Evolutionary conservation across 495 filamentous ascomycete genomes (phyloP), one percentile per base, ranked within the genome.

Genomic region (Penicillium nucicola): DNA sequence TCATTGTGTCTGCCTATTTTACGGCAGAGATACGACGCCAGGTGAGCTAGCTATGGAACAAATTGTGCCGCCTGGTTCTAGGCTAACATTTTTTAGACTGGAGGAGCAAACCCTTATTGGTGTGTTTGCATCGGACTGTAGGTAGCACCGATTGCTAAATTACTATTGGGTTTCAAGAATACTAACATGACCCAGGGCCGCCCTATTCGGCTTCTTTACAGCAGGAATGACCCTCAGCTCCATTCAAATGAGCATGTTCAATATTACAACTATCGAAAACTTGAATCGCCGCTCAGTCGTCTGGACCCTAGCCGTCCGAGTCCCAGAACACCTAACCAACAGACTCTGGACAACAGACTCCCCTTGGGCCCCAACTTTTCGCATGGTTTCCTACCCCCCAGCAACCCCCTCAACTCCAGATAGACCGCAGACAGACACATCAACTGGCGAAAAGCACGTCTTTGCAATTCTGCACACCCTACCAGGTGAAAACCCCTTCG

Each of bases 201-300:
- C 64, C 25, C 77, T 96, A 42, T 96, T 96, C 58, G 83, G 77
- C 15, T 60, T 92, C 14, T 95, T 97, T 68, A 77, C 84, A 14
- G 66, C 75, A 32, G 81, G 84, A 14, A 95, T 96, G 89, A 77
- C 82, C 3, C 50, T 75, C 14, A 91, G 81, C 31, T 86, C 86
- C 1, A 51, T 86, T 9, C 83, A 89, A 55, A 80, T 91, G 52
- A 80, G 84, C 37, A 60, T 84, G 28, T 46, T 74, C 22, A 96
- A 95, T 57, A 70, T 86, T 34, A 92, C 89, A 1, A 93, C 90
- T 10, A 84, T 97, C 34, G 92, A 97, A 63, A 83, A 84, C 42
- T 65, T 95, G 15, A 81, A 76, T 30, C 75, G 76, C 32, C 76
- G 73, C 18, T 77, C 70, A 17, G 80, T 79, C 30, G 81, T 87